These are phyloP conservation scores for Inonotus hispidus DNA, from an alignment of 1,284 basidiomycete genomes.

Conservation along the genomic window DNA sequence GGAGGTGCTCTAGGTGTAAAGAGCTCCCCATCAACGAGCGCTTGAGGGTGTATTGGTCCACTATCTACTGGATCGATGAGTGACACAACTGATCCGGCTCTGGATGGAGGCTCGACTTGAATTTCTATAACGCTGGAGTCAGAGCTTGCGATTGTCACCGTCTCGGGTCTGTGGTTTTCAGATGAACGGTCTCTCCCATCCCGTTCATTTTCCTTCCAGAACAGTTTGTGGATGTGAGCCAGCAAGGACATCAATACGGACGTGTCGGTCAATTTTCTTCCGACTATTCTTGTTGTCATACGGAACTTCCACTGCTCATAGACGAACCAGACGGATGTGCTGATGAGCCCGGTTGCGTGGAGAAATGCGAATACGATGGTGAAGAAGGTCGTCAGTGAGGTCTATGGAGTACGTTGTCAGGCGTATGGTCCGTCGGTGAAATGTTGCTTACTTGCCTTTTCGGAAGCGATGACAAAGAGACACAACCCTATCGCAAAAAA, in stretches of 20 bases:
- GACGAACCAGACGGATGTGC: not conserved
- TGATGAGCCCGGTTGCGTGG: not conserved
- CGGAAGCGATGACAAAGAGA: not conserved
- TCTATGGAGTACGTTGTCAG: not conserved
- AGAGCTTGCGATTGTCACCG: no score
- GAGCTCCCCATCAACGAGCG: not conserved
- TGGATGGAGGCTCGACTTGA: not conserved
- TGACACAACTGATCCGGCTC: not conserved
- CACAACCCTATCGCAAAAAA: conserved; percentile 3
- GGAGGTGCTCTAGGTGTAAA: not conserved
- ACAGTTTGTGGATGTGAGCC: no score
- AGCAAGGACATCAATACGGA: no score
- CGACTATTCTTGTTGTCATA: not conserved
- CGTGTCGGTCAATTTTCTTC: no score
- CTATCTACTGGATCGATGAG: not conserved
- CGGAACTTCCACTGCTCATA: conserved; percentile 8
- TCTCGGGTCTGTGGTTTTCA: no score
- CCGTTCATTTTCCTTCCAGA: no score
- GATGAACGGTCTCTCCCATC: no score
- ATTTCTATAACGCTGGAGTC: not conserved
- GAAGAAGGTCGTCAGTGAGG: not conserved
- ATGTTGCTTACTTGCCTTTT: not conserved
- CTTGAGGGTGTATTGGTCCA: not conserved
- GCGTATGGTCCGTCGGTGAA: not conserved
- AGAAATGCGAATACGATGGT: not conserved